phyloP scores from a whole-genome alignment of 2,329 filamentous ascomycete genomes.

The Talaromyces rugulosus region DNA sequence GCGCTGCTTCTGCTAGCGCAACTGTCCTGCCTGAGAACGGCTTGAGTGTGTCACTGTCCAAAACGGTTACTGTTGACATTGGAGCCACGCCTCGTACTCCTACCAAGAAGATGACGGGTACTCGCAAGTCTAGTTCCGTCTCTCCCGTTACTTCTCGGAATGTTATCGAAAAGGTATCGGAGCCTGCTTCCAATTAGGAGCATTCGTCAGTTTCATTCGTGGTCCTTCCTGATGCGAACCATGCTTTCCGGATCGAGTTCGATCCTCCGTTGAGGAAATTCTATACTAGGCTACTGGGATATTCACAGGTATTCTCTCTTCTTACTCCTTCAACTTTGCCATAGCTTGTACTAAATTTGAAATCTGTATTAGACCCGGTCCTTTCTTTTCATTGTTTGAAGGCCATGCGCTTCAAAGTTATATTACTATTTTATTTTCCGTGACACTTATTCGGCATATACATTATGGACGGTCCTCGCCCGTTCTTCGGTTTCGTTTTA shows the following conservation, averaged over 20 bases:
- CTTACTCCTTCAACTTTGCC: background rate
- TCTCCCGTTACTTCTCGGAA: slow-evolving; percentile 38
- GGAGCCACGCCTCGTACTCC: slow-evolving; percentile 33
- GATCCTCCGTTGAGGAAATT: background rate
- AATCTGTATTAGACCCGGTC: background rate
- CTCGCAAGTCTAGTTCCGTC: slow-evolving; percentile 29
- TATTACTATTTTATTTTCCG: background rate
- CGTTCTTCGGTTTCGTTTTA: background rate
- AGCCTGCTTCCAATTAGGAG: slow-evolving; percentile 18
- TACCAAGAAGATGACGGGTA: slow-evolving; percentile 38
- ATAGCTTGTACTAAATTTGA: background rate
- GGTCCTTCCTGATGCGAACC: background rate
- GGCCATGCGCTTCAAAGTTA: background rate
- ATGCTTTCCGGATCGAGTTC: background rate
- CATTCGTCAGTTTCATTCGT: background rate
- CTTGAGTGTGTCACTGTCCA: slow-evolving; percentile 32
- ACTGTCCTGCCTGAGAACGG: slow-evolving; percentile 27
- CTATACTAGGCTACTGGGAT: background rate
- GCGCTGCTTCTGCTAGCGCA: slow-evolving; percentile 21
- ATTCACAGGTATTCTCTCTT: background rate
- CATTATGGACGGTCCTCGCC: background rate
- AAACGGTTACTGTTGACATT: slow-evolving; percentile 21
- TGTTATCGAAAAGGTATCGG: slow-evolving; percentile 33
- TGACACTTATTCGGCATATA: background rate
- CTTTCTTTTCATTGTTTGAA: background rate